phyloP scores from a whole-genome alignment of 2,329 filamentous ascomycete genomes.

The Colletotrichum brevisporum region DNA sequence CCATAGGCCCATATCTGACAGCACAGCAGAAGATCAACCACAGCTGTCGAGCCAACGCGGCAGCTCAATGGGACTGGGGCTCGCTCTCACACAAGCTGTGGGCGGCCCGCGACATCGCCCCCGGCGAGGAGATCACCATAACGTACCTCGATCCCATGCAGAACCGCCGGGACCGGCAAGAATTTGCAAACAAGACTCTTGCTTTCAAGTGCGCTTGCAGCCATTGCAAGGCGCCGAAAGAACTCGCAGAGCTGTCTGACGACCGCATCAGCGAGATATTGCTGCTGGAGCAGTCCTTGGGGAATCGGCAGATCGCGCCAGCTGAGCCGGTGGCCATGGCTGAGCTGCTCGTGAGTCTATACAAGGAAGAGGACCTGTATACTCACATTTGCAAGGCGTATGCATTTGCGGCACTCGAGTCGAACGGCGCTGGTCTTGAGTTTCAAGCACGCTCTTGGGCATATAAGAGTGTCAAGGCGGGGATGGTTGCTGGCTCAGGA shows the following conservation, averaged over 20 bases:
- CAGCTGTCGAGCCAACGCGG: slow-evolving; percentile 16
- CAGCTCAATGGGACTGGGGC: slow-evolving; percentile 12
- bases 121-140: slow-evolving; percentile 18
- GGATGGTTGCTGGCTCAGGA: neutral
- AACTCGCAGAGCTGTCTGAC: neutral
- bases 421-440: neutral
- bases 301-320: slow-evolving; percentile 1
- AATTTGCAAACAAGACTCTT: rapidly evolving
- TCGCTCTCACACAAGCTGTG: neutral
- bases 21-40: slow-evolving; percentile 12
- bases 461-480: neutral
- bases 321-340: slow-evolving; percentile 23
- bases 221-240: neutral
- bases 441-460: slow-evolving; percentile 3
- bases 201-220: slow-evolving; percentile 6
- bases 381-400: slow-evolving; percentile 4
- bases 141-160: slow-evolving; percentile 9
- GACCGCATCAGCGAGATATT: slow-evolving; percentile 14
- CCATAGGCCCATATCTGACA: neutral
- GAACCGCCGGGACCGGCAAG: neutral
- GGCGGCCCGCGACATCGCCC: slow-evolving; percentile 14
- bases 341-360: neutral
- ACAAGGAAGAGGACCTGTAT: neutral
- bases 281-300: neutral
- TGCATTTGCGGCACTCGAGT: neutral